A percentile compares a stretch with the other conserved stretches of the same genome.
Evolutionary conservation across 257 asterid genomes (phyloP).

Genomic region (Penstemon davidsonii): DNA sequence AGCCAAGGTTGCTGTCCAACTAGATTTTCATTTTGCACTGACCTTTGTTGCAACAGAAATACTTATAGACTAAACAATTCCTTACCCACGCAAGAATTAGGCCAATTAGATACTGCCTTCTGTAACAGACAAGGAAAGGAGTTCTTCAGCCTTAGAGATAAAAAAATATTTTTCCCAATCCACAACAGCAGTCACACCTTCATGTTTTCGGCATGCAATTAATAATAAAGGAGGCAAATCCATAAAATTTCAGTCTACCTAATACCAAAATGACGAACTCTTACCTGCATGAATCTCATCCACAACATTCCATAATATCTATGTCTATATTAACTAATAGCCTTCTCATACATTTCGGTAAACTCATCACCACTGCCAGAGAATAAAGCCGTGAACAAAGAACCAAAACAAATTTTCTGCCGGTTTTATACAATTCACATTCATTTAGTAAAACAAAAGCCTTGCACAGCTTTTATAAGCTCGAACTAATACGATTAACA

Average conservation of each 20-base stretch:
- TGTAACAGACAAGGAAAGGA: not conserved
- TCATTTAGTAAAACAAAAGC: not conserved
- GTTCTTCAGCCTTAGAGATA: not conserved
- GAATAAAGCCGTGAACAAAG: not conserved
- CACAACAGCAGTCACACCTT: not conserved
- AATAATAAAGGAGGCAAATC: too few species aligned
- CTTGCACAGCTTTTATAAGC: constrained; percentile 8
- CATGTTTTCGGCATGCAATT: not conserved
- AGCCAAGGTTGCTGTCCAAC: constrained; percentile 9
- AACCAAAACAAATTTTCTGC: not conserved
- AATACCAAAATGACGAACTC: too few species aligned
- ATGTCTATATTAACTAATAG: constrained; percentile 11
- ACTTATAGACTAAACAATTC: not conserved
- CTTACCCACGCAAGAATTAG: not conserved
- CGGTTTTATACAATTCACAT: not conserved
- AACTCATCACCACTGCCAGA: not conserved
- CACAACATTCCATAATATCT: constrained; percentile 1
- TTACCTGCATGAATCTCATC: too few species aligned
- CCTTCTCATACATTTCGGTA: constrained; percentile 6
- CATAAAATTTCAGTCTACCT: too few species aligned
- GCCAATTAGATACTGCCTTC: not conserved
- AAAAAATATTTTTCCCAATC: not conserved
- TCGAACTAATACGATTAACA: constrained; percentile 13
- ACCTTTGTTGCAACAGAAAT: not conserved
- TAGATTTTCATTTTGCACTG: not conserved